Conservation (phyloP, 225 moss, liverwort and hornwort species). For the Asterella californica region DNA sequence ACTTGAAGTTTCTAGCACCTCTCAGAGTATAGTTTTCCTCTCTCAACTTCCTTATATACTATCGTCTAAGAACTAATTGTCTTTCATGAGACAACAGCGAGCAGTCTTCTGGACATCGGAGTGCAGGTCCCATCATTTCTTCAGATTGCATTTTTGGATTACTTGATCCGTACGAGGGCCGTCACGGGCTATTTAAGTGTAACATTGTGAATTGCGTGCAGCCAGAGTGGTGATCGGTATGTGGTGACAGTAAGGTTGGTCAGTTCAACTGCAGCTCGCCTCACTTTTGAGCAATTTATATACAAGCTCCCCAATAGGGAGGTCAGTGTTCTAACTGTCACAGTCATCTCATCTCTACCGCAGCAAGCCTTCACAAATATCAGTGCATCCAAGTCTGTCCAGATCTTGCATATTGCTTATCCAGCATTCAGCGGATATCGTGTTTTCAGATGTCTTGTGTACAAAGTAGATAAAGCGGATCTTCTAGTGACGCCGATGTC, state of each 20-base stretch:
- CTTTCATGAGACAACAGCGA: too few species aligned
- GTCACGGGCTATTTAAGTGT: not conserved
- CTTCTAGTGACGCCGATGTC: too few species aligned
- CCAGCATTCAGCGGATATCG: not conserved
- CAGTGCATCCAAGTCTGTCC: not conserved
- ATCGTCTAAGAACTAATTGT: too few species aligned
- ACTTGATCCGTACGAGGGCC: not conserved
- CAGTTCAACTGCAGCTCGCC: constrained; percentile 30
- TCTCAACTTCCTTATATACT: not conserved
- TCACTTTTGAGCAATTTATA: constrained; percentile 35
- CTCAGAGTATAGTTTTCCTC: constrained; percentile 31
- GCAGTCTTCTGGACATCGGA: too few species aligned
- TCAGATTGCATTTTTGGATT: not conserved
- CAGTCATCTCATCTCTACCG: not conserved
- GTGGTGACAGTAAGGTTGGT: constrained; percentile 28
- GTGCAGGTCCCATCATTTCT: too few species aligned
- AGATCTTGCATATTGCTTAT: not conserved
- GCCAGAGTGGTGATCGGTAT: constrained; percentile 48
- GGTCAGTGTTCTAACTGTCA: constrained; percentile 17
- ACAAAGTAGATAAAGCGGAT: too few species aligned
- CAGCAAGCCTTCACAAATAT: not conserved
- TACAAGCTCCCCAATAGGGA: constrained; percentile 46
- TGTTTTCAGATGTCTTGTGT: not conserved
- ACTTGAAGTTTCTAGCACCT: constrained; percentile 35
- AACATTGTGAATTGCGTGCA: constrained; percentile 6